phyloP scores from a whole-genome alignment of 2,329 filamentous ascomycete genomes.

The Venturia carpophila region DNA sequence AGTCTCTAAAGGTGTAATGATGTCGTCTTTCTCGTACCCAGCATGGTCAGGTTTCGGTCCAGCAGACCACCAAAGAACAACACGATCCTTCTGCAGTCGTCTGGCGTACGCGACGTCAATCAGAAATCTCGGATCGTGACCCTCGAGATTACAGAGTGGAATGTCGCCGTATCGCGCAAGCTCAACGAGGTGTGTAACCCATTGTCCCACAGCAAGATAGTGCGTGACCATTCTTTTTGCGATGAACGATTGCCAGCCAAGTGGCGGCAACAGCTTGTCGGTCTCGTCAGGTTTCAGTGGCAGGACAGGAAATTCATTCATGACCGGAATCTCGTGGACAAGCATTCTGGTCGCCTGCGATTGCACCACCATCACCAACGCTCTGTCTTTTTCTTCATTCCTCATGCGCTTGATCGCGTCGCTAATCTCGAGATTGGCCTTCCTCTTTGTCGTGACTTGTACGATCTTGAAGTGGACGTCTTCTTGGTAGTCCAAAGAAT shows the following conservation, averaged over 20 bases:
- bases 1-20: conserved; percentile 71
- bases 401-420: conserved; percentile 86
- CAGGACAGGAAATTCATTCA: conserved; percentile 78
- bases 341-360: conserved; percentile 77
- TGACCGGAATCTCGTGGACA: conserved; percentile 72
- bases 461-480: conserved; percentile 76
- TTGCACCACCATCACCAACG: conserved; percentile 80
- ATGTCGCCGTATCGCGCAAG: conserved; percentile 89
- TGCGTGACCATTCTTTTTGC: conserved; percentile 79
- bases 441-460: conserved; percentile 81
- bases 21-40: conserved; percentile 88
- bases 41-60: conserved; percentile 86
- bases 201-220: conserved; percentile 86
- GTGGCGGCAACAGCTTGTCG: conserved; percentile 79
- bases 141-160: conserved; percentile 89
- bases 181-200: conserved; percentile 81
- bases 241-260: conserved; percentile 89
- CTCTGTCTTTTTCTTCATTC: conserved; percentile 65
- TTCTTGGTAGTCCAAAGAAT: conserved; percentile 79
- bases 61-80: conserved; percentile 95
- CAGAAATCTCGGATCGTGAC: conserved; percentile 85
- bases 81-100: conserved; percentile 79
- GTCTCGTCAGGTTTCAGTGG: conserved; percentile 72
- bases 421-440: conserved; percentile 78
- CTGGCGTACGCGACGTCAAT: conserved; percentile 95